Evolutionary conservation across 2,329 filamentous ascomycete genomes (phyloP).

Genomic region (Zymoseptoria pseudotritici): DNA sequence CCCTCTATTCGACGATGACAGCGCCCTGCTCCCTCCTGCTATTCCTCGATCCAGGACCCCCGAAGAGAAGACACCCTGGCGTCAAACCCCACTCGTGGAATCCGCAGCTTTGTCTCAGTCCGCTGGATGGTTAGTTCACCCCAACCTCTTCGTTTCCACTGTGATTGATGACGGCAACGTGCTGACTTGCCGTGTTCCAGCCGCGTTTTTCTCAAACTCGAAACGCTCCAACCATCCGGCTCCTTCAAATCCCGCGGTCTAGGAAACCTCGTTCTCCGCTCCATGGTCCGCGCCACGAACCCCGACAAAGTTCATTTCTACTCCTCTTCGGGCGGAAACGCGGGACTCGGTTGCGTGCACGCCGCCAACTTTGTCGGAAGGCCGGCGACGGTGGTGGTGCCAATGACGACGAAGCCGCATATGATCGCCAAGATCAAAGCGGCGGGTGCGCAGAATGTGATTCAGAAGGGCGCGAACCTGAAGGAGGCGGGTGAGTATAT

Average conservation of each 20-base stretch:
- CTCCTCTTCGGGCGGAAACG: slow-evolving; percentile 73
- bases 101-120: slow-evolving; percentile 59
- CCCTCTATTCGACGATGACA: neutral
- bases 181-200: slow-evolving; percentile 30
- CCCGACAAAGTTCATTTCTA: slow-evolving; percentile 37
- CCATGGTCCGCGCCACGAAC: slow-evolving; percentile 32
- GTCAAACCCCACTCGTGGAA: slow-evolving; percentile 62
- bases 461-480: slow-evolving; percentile 62
- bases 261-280: slow-evolving; percentile 59
- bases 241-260: slow-evolving; percentile 78
- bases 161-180: too few relatives aligned
- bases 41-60: neutral
- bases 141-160: neutral
- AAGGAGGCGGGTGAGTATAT: slow-evolving; percentile 62
- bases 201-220: slow-evolving; percentile 77
- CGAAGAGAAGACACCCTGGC: slow-evolving; percentile 47
- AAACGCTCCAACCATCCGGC: slow-evolving; percentile 74
- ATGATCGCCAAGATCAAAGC: slow-evolving; percentile 66
- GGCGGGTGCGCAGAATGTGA: slow-evolving; percentile 59
- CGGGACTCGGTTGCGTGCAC: slow-evolving; percentile 71
- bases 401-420: slow-evolving; percentile 54
- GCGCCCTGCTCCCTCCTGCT: neutral
- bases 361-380: slow-evolving; percentile 58
- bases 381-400: slow-evolving; percentile 69
- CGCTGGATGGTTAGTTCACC: slow-evolving; percentile 60